Conservation (phyloP, 2,329 filamentous ascomycete species). For the Ambrosiella beaveri region DNA sequence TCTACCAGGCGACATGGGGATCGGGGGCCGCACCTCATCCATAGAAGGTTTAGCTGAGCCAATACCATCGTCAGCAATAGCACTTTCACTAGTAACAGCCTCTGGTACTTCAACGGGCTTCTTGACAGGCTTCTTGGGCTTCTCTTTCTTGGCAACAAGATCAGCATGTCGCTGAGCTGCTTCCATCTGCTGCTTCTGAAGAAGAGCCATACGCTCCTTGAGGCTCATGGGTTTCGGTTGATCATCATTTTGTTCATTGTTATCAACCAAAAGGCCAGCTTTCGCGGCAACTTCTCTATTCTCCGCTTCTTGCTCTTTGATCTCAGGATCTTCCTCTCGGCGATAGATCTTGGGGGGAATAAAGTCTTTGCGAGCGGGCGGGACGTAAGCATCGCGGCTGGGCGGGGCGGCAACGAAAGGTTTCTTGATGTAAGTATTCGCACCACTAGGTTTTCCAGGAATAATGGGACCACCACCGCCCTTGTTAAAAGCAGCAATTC, state of each 20-base stretch:
- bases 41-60: slow-evolving; percentile 31
- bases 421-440: slow-evolving; percentile 74
- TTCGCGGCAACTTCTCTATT: slow-evolving; percentile 49
- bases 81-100: slow-evolving; percentile 14
- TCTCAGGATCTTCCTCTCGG: slow-evolving; percentile 70
- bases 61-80: slow-evolving; percentile 28
- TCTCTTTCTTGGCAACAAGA: slow-evolving; percentile 64
- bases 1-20: slow-evolving; percentile 34
- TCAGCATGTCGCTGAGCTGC: slow-evolving; percentile 71
- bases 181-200: slow-evolving; percentile 88
- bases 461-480: slow-evolving; percentile 65
- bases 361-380: slow-evolving; percentile 47
- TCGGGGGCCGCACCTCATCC: slow-evolving; percentile 28
- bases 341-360: slow-evolving; percentile 62
- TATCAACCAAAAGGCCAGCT: slow-evolving; percentile 39
- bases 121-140: slow-evolving; percentile 58
- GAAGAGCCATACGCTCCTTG: slow-evolving; percentile 84
- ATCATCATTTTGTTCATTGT: slow-evolving; percentile 47
- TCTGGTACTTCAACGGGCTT: slow-evolving; percentile 37
- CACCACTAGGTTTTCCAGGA: slow-evolving; percentile 72
- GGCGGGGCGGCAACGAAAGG: slow-evolving; percentile 91
- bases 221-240: slow-evolving; percentile 82
- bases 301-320: slow-evolving; percentile 48
- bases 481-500: slow-evolving; percentile 95
- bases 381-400: slow-evolving; percentile 78